These are phyloP conservation scores for Saprolegnia parasitica DNA, from an alignment of 352 stramenopile genomes.

Conservation along the genomic window DNA sequence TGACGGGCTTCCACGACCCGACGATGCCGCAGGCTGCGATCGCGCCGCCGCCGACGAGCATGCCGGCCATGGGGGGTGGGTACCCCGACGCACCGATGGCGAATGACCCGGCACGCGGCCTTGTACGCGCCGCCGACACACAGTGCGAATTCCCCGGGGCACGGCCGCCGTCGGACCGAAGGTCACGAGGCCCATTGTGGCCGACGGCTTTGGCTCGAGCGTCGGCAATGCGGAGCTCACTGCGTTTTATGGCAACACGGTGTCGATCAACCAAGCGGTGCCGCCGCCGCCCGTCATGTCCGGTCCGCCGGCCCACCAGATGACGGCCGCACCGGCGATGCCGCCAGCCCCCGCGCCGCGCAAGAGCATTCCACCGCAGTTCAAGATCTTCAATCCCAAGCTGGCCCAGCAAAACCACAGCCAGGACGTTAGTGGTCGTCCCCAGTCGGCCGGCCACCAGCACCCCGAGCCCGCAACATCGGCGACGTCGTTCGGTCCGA, in stretches of 20 bases:
- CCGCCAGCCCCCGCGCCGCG: constrained; percentile 28
- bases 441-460: constrained; percentile 14
- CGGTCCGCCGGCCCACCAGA: constrained; percentile 29
- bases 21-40: constrained; percentile 31
- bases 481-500: not conserved
- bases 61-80: constrained; percentile 17
- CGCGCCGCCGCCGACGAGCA: constrained; percentile 35
- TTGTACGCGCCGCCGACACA: constrained; percentile 75
- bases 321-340: constrained; percentile 16
- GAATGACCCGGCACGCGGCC: constrained; percentile 43
- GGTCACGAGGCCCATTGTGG: constrained; percentile 79
- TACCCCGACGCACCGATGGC: constrained; percentile 26
- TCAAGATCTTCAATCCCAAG: constrained; percentile 87
- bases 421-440: constrained; percentile 5
- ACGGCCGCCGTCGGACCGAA: constrained; percentile 50
- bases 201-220: constrained; percentile 84
- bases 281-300: constrained; percentile 47
- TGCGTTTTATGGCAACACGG: constrained; percentile 86
- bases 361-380: constrained; percentile 41
- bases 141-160: constrained; percentile 66
- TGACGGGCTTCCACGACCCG: constrained; percentile 67
- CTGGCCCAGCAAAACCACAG: constrained; percentile 25
- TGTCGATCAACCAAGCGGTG: constrained; percentile 70
- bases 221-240: constrained; percentile 85
- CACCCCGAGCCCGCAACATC: not conserved